Evolutionary conservation across 148 eudicot genomes (phyloP), one percentile per base, ranked within the genome.

Genomic region (Amaranthus palmeri): DNA sequence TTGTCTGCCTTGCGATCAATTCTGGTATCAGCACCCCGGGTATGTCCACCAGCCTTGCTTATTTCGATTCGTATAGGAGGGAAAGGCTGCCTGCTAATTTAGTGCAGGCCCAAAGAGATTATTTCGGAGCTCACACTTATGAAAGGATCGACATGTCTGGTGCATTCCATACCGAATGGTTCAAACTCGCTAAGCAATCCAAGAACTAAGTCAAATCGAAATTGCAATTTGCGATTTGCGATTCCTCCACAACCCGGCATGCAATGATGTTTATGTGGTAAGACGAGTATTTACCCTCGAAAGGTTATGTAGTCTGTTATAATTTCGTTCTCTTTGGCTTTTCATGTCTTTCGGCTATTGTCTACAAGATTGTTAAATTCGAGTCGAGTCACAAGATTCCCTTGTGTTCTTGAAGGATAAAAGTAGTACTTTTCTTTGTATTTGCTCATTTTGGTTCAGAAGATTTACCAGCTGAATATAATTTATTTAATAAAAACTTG

Each of bases 21-120:
- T 71, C 96, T 7, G 97, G 97, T 36, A 83, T 92, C 68, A 92
- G 97, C 81, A 88, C 88, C 61, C 97, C 96, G 6, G 92, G 97
- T 81, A 89, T 89, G 97, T 89, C 97, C 73, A 83, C 97, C 15
- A 92, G 97, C 78, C 97, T 92, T 78, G 96, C 97, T 77, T 92
- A 92, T 76, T 92, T 92, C 72, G 97, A 92, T 80, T 82, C 97
- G 0, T 92, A 92, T 73, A 88, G 96, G 84, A 84, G 97, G 83
- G 91, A 70, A 51, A 80, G 88, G 49, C 70, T 90, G 69, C 97
- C 97, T 61, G 97, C 97, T 51, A 92, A 92, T 67, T 75, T 92
- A 87, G 96, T 92, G 61, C 97, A 92, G 81, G 95, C 97, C 67
- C 97, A 92, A 79, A 85, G 97, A 74, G 97, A 92, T 72, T 91